Percentiles rank a stretch among this genome's conserved stretches.
phyloP scores from a whole-genome alignment of 1,284 basidiomycete genomes.

The Chondrostereum purpureum region DNA sequence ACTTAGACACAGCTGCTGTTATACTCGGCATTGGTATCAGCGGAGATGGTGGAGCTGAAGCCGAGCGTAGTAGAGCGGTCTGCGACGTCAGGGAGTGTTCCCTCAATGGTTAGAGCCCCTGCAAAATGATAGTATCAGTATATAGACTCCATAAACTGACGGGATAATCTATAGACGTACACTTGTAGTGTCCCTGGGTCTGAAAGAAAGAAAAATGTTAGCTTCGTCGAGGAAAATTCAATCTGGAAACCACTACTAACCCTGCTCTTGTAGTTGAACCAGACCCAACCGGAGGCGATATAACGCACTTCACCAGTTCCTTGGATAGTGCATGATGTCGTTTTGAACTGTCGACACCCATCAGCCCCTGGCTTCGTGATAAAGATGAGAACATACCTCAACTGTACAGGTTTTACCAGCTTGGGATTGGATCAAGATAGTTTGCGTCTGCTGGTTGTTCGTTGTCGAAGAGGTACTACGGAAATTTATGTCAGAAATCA shows the following conservation, averaged over 20 bases:
- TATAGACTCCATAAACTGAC: too few relatives aligned
- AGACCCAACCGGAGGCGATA: constrained; percentile 20
- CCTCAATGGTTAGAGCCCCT: constrained; percentile 14
- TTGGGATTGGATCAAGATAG: neutral
- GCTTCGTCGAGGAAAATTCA: neutral
- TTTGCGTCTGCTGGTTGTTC: neutral
- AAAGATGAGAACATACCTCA: constrained; percentile 1
- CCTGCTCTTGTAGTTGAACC: constrained; percentile 22
- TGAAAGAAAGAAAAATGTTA: neutral
- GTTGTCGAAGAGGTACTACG: neutral
- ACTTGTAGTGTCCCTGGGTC: constrained; percentile 16
- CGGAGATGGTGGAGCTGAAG: constrained; percentile 7
- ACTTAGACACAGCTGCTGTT: neutral
- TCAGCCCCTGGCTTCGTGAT: neutral
- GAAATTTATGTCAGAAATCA: neutral
- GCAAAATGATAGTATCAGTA: neutral
- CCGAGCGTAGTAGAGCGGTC: constrained; percentile 10
- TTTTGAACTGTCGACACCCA: constrained; percentile 12
- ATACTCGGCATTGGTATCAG: neutral
- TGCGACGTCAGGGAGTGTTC: constrained; percentile 6
- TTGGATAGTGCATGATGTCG: constrained; percentile 17
- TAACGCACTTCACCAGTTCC: constrained; percentile 17
- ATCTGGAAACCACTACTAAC: neutral
- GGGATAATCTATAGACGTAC: constrained; percentile 2
- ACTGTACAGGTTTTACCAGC: constrained; percentile 4